Evolutionary conservation across 208 protist genomes (phyloP), one percentile per base, ranked within the genome.

Genomic region (Trypanosoma avium): DNA sequence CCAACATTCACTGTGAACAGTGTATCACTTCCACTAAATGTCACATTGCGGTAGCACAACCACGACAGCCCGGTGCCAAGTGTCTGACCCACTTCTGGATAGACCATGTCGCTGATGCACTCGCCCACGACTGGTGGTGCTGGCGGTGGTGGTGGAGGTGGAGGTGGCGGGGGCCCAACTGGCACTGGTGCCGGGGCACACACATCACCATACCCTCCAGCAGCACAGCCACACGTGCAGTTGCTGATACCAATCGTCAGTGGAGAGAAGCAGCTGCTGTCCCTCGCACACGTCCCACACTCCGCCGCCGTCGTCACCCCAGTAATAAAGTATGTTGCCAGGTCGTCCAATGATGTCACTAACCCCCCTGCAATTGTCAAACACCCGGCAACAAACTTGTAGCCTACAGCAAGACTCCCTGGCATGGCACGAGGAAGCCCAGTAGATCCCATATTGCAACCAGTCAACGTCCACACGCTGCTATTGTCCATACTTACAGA

Each of bases 1-100:
- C 22, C 43, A 29, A 65, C 45, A 32, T 52, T 45, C 47, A 65
- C 50, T 12, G 59, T 65, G 3, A 65, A 13, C 32, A 19, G 47
- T 36, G 48, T 65, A 29, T 49, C 30, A 13, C 36, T 9, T 32
- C 58, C 58, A 35, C 47, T 55, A 22, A 63, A 63, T 40, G 35
- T 45, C 15, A 63, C 58, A 24, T 63, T 63, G 40, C 58, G 58
- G 48, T 46, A 63, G 58, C 58, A 63, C 36, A 63, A 42, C 42
- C 42, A 52, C 40, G 58, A 42, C n/a, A 54, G 30, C 33, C 58
- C 58, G 21, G 9, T 32, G 9, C 56, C 56, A 5, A 52, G 1
- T 30, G 56, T 50, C 45, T 48, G 43, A 22, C 15, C 21, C 26
- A 61, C 45, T 36, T 61, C 43, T 36, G 56, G 56, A 35, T 52